Evolutionary conservation across 345 rosid genomes (phyloP).

Genomic region (Durio zibethinus): DNA sequence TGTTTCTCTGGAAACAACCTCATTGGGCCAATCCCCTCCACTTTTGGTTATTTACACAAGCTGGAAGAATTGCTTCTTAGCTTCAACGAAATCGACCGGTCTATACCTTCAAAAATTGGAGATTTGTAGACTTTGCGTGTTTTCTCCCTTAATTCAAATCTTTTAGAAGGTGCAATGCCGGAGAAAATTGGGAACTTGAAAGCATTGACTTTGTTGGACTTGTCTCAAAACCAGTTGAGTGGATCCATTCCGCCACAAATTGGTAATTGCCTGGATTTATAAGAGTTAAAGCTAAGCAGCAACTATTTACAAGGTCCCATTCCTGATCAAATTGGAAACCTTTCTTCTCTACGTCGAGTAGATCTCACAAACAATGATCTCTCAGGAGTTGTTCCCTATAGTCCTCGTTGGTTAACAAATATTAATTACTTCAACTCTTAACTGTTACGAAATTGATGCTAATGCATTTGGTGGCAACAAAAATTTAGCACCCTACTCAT

Average conservation of each 20-base stretch:
- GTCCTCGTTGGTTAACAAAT: too few relatives aligned
- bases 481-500: background rate
- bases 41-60: too few relatives aligned
- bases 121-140: background rate
- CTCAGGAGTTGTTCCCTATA: background rate
- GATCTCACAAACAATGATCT: slow-evolving; percentile 9
- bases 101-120: background rate
- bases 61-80: too few relatives aligned
- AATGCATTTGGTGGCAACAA: background rate
- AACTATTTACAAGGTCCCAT: background rate
- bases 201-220: background rate
- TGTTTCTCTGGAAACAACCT: too few relatives aligned
- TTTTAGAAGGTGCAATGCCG: background rate
- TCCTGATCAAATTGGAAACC: background rate
- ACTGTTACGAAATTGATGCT: background rate
- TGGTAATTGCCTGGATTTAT: background rate
- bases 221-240: background rate
- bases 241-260: background rate
- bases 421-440: background rate
- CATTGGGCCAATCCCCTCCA: too few relatives aligned
- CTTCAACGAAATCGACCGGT: too few relatives aligned
- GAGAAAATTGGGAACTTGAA: background rate
- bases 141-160: background rate
- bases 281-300: background rate
- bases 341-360: too few relatives aligned